Evolutionary conservation across 1,284 basidiomycete species (phyloP), one percentile per base, ranked within the genome.

Genomic region (Fistulinella staudtii): DNA sequence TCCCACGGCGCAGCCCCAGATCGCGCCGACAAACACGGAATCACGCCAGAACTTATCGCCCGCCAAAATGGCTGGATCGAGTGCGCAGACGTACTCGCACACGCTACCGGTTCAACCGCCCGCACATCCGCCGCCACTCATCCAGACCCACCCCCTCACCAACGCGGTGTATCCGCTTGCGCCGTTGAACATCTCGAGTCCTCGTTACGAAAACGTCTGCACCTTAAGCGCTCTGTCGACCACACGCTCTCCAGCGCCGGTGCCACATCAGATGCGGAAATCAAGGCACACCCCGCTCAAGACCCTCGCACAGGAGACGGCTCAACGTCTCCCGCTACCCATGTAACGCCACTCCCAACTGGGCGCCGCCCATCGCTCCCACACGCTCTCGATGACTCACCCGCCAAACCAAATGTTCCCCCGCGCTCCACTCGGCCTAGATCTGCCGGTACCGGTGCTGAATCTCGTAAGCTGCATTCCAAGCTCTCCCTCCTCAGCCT

Each of bases 1-100:
- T 76, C 82, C 9, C 81, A 81, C 53, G 91, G 91, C 28, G 93
- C 93, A 5, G 75, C 80, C 46, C 79, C 89, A 18, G 74, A 84
- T 61, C 79, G 81, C 44, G 65, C 81, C 15, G 93, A 96, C 69
- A 95, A 95, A 65, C 83, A 92, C 65, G 90, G 89, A 7, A 70
- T 89, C 51, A 91, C 88, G 0, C 85, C 93, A 33, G 82, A 85
- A 53, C 73, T 72, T 56, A 71, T 86, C 39, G 85, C 84, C n/a
- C 74, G 76, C 20, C 75, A 83, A 57, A 76, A 82, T 50, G 81
- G 82, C 6, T 83, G 76, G 76, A 61, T 79, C 1, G 75, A 79
- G 52, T 84, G 81, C 51, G 84, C 81, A 1, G 72, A 79, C 21
- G 59, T 82, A 10, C 66, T 87, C 13, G 55, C 60, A 5, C 40